phyloP scores from a whole-genome alignment of 2,329 filamentous ascomycete species.

The Macrophomina phaseolina region DNA sequence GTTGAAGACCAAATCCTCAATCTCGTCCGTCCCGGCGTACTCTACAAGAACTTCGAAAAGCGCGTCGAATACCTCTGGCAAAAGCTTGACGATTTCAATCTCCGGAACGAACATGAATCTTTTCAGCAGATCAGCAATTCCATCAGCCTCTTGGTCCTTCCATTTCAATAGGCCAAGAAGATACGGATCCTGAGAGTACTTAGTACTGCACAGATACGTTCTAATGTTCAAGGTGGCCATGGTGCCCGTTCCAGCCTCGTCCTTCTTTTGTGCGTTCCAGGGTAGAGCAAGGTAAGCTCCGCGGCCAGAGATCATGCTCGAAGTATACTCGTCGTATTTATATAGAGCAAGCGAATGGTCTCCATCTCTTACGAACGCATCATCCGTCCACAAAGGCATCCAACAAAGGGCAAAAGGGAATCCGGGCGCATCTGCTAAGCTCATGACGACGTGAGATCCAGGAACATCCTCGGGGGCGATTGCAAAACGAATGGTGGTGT shows the following conservation, averaged over 20 bases:
- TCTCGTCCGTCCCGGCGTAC: conserved; percentile 87
- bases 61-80: conserved; percentile 86
- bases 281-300: conserved; percentile 86
- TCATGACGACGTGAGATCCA: conserved; percentile 85
- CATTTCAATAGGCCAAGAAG: conserved; percentile 85
- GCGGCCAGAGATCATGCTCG: conserved; percentile 72
- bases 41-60: conserved; percentile 92
- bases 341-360: conserved; percentile 82
- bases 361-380: conserved; percentile 88
- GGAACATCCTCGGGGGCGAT: conserved; percentile 81
- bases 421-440: conserved; percentile 82
- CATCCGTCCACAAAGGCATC: conserved; percentile 90
- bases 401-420: conserved; percentile 90
- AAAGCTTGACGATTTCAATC: conserved; percentile 94
- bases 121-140: conserved; percentile 76
- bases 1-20: conserved; percentile 90
- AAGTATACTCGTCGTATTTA: conserved; percentile 89
- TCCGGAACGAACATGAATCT: conserved; percentile 93
- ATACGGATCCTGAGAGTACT: conserved; percentile 89
- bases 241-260: conserved; percentile 75
- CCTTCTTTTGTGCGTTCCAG: conserved; percentile 78
- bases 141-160: conserved; percentile 75
- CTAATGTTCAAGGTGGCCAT: conserved; percentile 79
- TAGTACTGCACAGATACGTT: conserved; percentile 92
- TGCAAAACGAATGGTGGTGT: conserved; percentile 82